Conservation (phyloP, 1,284 basidiomycete genomes). For the Cryptococcus jaspeensis region DNA sequence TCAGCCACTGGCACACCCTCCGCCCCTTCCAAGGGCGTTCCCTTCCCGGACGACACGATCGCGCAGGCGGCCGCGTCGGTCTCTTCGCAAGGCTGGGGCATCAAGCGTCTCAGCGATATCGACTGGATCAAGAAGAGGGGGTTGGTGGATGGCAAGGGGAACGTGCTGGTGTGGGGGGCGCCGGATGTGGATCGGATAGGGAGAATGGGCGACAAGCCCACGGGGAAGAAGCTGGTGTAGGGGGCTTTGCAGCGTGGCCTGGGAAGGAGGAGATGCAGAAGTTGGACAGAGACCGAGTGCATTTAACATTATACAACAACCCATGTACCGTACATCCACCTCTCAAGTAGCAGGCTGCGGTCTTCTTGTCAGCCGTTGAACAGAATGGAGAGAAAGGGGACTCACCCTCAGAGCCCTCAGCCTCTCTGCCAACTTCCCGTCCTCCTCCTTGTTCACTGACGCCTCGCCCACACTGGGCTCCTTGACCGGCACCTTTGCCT, state of each 20-base stretch:
- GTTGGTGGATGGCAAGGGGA: constrained; percentile 22
- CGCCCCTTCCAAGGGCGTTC: constrained; percentile 16
- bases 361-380: not conserved
- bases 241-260: not conserved
- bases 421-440: constrained; percentile 40
- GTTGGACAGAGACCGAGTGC: constrained; percentile 4
- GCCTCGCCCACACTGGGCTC: constrained; percentile 58
- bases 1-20: constrained; percentile 6
- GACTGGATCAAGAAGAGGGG: constrained; percentile 34
- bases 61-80: constrained; percentile 5
- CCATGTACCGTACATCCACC: constrained; percentile 7
- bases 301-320: constrained; percentile 9
- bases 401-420: constrained; percentile 46
- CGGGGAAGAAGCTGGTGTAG: constrained; percentile 15
- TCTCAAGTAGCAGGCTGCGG: constrained; percentile 16
- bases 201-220: constrained; percentile 6
- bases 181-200: constrained; percentile 22
- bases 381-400: constrained; percentile 6
- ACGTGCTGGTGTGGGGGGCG: constrained; percentile 22
- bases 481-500: constrained; percentile 57
- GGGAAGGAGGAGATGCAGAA: not conserved
- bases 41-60: constrained; percentile 4
- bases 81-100: constrained; percentile 10
- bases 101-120: constrained; percentile 32
- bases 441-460: constrained; percentile 35